Evolutionary conservation across 2,329 filamentous ascomycete genomes (phyloP), one percentile per base, ranked within the genome.

Genomic region (Aspergillus sp.): DNA sequence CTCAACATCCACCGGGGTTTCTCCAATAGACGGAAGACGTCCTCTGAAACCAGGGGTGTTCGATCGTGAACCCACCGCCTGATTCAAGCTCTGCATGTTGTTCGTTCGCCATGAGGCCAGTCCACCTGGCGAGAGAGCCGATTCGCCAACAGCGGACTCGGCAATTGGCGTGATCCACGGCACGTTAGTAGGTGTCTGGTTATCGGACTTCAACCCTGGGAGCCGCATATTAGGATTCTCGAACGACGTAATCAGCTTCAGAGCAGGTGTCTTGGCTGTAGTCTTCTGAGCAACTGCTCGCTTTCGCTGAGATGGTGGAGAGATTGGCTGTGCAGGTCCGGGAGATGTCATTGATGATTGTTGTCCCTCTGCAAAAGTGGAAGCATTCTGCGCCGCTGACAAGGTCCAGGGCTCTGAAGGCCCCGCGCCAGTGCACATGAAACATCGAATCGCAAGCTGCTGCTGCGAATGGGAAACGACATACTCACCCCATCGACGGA

Each of bases 401-500:
- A 90, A 95, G 17, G 84, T 81, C 90, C 90, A 96, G 1, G 88
- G 85, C 64, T 93, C 89, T 0, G 85, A 83, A 0, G 88, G 86
- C 63, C 96, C 90, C 17, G 85, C 78, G 20, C 87, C 89, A 15
- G 89, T 93, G 65, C 91, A 96, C 43, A 91, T 89, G 65, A 96
- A 96, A 69, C 83, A 97, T 60, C 90, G 79, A 43, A 96, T 93
- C 15, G 93, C 93, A 41, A 98, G 75, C 59, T 95, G 88, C 55
- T 93, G 87, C 60, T 95, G 86, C 13, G 87, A 86, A 58, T 93
- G 85, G 53, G 87, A 84, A 10, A 96, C 84, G 33, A 91, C 88
- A 73, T 87, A 84, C 61, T 96, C 91, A 49, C 93, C 93, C 93
- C 93, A 98, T 74, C 93, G 91, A 58, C 88, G 83, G 53, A 96